A percentile compares a stretch with the other conserved stretches of the same genome.
phyloP scores from a whole-genome alignment of 1,139 yeast species.

The Taphrina flavorubra region DNA sequence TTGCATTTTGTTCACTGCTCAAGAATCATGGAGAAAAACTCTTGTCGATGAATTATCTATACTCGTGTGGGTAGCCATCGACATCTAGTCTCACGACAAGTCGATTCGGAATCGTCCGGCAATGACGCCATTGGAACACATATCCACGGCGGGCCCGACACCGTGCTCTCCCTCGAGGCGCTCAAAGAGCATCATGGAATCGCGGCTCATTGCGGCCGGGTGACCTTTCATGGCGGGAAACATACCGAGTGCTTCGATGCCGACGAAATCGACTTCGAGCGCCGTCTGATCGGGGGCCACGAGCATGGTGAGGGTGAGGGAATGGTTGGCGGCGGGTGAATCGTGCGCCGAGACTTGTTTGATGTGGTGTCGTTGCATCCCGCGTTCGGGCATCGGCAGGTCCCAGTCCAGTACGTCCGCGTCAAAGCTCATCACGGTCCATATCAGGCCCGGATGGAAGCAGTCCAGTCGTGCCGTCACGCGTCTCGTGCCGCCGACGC shows the following conservation, averaged over 20 bases:
- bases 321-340: not conserved
- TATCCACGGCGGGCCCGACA: constrained; percentile 28
- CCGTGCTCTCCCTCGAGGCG: constrained; percentile 10
- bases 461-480: constrained; percentile 21
- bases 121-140: constrained; percentile 26
- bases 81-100: not conserved
- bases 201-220: constrained; percentile 17
- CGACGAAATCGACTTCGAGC: constrained; percentile 33
- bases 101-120: constrained; percentile 18
- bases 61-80: not conserved
- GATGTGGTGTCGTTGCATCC: constrained; percentile 40
- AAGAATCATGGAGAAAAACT: too few relatives aligned
- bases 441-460: constrained; percentile 40
- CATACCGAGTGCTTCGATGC: constrained; percentile 31
- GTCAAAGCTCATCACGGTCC: constrained; percentile 42
- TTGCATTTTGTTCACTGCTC: too few relatives aligned
- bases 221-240: constrained; percentile 36
- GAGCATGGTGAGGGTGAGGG: constrained; percentile 21
- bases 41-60: too few relatives aligned
- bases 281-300: constrained; percentile 3
- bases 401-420: constrained; percentile 41
- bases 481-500: not conserved
- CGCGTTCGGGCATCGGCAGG: constrained; percentile 29
- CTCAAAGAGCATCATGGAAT: constrained; percentile 20
- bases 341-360: constrained; percentile 39